phyloP scores from a whole-genome alignment of 306 rosid genomes.

The Crataegus laevigata region DNA sequence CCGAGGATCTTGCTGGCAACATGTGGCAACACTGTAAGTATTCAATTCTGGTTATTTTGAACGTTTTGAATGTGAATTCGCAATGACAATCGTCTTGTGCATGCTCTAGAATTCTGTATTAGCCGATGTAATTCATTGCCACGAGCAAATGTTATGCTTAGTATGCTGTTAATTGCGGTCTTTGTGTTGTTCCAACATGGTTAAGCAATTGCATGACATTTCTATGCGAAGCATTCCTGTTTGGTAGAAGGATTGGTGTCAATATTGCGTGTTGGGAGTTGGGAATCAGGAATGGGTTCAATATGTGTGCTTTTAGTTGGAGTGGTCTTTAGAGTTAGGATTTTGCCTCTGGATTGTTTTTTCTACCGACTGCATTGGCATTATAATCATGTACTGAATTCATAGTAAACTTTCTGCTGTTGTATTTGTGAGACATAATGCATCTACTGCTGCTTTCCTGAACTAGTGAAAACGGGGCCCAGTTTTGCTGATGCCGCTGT shows the following conservation, averaged over 20 bases:
- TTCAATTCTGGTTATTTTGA: not conserved
- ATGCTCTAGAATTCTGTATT: not conserved
- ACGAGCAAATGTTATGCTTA: not conserved
- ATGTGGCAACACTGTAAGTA: slow-evolving; percentile 94
- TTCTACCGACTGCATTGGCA: not conserved
- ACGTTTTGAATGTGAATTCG: not conserved
- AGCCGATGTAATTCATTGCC: not conserved
- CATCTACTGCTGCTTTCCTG: slow-evolving; percentile 4
- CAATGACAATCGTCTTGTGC: not conserved
- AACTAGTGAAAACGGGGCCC: slow-evolving; percentile 86
- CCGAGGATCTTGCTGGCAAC: slow-evolving; percentile 90
- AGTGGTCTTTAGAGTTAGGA: not conserved
- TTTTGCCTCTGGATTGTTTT: not conserved
- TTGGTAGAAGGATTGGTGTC: not conserved
- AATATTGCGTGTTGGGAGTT: not conserved
- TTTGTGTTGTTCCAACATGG: not conserved
- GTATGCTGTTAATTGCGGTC: not conserved
- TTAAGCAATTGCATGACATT: not conserved
- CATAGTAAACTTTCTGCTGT: not conserved
- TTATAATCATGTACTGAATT: not conserved
- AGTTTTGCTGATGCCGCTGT: slow-evolving; percentile 97
- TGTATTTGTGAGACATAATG: not conserved
- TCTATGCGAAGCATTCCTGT: not conserved
- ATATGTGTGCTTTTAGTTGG: not conserved
- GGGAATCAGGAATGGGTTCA: not conserved